Evolutionary conservation across 768 basidiomycete genomes (phyloP).

Genomic region (Boletus eberwhitei): DNA sequence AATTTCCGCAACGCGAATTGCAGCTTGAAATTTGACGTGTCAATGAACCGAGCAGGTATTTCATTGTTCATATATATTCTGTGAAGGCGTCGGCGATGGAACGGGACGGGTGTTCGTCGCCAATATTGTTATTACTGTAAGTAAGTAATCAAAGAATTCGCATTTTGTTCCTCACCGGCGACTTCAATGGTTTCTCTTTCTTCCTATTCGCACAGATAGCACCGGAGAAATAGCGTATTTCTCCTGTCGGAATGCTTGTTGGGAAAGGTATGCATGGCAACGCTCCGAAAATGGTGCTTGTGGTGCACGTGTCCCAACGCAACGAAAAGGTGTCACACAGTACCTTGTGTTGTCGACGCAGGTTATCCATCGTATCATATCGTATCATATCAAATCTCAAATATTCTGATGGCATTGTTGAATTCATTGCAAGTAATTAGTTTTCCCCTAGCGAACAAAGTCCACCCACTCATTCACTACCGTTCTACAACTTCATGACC

Average conservation of each 20-base stretch:
- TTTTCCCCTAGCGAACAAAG: neutral
- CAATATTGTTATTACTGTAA: no score
- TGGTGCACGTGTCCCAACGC: no score
- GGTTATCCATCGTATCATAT: no score
- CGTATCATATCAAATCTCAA: no score
- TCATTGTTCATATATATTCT: slow-evolving; percentile 13
- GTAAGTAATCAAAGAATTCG: no score
- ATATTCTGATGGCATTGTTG: no score
- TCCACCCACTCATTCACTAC: neutral
- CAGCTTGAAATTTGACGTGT: slow-evolving; percentile 2
- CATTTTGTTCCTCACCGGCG: neutral
- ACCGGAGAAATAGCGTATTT: neutral
- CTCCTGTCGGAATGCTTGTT: neutral
- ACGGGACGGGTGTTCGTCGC: neutral
- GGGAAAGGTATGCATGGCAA: neutral
- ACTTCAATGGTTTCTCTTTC: neutral
- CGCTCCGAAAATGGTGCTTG: no score
- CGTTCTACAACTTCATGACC: neutral
- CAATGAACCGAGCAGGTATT: neutral
- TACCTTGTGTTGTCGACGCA: no score
- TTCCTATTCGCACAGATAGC: neutral
- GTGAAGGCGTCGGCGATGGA: slow-evolving; percentile 1
- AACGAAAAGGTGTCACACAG: no score
- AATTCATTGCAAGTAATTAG: no score
- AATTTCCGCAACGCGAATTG: slow-evolving; percentile 2